Evolutionary conservation across 805 yeast species (phyloP).

Genomic region (Metschnikowia shivogae): DNA sequence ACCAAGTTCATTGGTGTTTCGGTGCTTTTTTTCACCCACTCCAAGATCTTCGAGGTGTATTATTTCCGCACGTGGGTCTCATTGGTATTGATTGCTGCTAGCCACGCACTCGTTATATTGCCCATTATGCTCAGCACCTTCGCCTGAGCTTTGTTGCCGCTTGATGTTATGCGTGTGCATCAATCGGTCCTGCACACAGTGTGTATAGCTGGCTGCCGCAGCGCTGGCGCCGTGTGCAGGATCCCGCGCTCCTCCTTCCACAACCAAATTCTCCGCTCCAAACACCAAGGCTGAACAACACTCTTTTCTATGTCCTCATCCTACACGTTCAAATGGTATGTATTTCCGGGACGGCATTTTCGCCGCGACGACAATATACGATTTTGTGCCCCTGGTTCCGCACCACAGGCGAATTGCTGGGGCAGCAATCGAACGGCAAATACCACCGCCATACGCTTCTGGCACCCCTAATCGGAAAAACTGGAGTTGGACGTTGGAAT

Average conservation of each 20-base stretch:
- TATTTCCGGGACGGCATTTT: not conserved
- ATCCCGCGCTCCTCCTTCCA: not conserved
- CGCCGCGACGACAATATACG: too few species aligned
- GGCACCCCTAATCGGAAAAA: too few species aligned
- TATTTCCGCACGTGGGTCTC: constrained; percentile 95
- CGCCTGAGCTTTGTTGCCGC: constrained; percentile 32
- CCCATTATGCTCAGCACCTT: constrained; percentile 66
- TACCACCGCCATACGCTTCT: too few species aligned
- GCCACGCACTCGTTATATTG: constrained; percentile 73
- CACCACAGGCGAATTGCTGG: too few species aligned
- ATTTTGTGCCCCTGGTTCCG: too few species aligned
- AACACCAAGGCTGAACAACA: constrained; percentile 1
- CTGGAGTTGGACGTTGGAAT: too few species aligned
- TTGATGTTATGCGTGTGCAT: too few species aligned
- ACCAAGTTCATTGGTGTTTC: constrained; percentile 86
- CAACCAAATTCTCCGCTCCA: not conserved
- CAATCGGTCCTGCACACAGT: not conserved
- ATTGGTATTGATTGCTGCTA: constrained; percentile 67
- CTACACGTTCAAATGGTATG: constrained; percentile 41
- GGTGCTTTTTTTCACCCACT: constrained; percentile 81
- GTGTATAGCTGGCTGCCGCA: not conserved
- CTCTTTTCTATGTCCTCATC: constrained; percentile 26
- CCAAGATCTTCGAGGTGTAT: constrained; percentile 85
- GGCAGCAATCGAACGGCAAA: too few species aligned
- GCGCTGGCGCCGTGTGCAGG: not conserved